Base-by-base conservation (phyloP, 2,329 filamentous ascomycete genomes). In the Colletotrichum sojae region DNA sequence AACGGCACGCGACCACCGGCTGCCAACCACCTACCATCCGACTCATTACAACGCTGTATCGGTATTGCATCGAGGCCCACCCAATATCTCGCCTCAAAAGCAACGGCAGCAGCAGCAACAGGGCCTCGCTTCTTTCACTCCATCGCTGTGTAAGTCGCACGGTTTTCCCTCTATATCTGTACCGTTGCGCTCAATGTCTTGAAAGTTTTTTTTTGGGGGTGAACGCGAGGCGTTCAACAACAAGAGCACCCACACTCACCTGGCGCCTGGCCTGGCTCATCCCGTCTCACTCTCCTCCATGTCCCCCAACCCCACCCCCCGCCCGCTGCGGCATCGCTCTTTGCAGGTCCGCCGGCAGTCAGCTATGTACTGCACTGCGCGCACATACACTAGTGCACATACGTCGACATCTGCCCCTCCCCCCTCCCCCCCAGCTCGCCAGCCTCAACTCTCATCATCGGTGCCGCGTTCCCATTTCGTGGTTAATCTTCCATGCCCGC, bases 191-290 rank as follows among this genome's bases (percentile, higher is more conserved):
- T 69, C 55, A 69, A 56, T 66, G 55, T 66, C 55, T 65, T 39
- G 25, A 16, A n/a, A n/a, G n/a, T 68, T 69, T 60, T 51, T 60
- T 51, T 52, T 66, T 66, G 66, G 66, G 66, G 66, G n/a, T n/a
- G n/a, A n/a, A 69, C 36, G 62, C 49, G 55, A 69, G 66, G 66
- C 66, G 66, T 69, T 69, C 66, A 69, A 69, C 66, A 69, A 66
- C 54, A 62, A 25, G 22, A 25, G 22, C 22, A 25, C 22, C 22
- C 22, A 25, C 22, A 4, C 22, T 25, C 22, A 25, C 22, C 22
- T 25, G 22, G 55, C 61, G 62, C 36, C 36, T 22, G 55, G 62
- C 43, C 36, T 31, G 60, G 62, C 62, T 49, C 60, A 59, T 51
- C 49, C 45, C 40, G 15, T 39, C 40, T 58, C 59, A 45, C 39